Evolutionary conservation across 257 asterid genomes (phyloP).

Genomic region (Linderniella brevidens): DNA sequence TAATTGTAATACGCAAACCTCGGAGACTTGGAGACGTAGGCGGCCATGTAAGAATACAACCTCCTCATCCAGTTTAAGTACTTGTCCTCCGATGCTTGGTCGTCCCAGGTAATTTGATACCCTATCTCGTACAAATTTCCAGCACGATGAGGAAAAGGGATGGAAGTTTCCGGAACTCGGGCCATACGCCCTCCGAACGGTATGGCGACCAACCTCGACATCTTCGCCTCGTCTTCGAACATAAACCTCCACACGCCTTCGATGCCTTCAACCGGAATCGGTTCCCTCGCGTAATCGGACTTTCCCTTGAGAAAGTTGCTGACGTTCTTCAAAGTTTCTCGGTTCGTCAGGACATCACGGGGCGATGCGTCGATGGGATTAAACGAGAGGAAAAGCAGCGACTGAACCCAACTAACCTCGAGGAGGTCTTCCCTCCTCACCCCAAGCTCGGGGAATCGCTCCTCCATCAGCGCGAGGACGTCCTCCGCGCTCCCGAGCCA

Average conservation of each 20-base stretch:
- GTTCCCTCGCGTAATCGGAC: not conserved
- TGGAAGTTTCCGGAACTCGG: not conserved
- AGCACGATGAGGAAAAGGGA: not conserved
- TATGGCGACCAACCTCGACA: not conserved
- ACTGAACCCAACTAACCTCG: constrained; percentile 9
- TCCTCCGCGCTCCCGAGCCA: not conserved
- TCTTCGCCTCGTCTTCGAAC: not conserved
- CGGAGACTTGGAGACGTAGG: not conserved
- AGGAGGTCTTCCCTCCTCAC: constrained; percentile 3
- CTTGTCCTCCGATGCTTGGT: not conserved
- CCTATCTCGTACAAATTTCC: not conserved
- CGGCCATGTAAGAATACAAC: not conserved
- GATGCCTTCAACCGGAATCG: not conserved
- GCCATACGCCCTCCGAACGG: constrained; percentile 1
- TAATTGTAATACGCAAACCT: not conserved
- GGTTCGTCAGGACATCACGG: not conserved
- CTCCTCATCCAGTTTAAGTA: constrained; percentile 1
- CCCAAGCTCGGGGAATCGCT: constrained; percentile 3
- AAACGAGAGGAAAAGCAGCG: not conserved
- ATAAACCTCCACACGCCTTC: not conserved
- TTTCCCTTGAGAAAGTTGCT: not conserved
- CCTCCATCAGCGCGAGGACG: not conserved
- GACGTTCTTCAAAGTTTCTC: not conserved
- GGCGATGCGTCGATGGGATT: not conserved
- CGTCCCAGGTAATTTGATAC: not conserved